Base-by-base conservation (phyloP, 2,329 filamentous ascomycete species). In the Ciborinia camelliae region DNA sequence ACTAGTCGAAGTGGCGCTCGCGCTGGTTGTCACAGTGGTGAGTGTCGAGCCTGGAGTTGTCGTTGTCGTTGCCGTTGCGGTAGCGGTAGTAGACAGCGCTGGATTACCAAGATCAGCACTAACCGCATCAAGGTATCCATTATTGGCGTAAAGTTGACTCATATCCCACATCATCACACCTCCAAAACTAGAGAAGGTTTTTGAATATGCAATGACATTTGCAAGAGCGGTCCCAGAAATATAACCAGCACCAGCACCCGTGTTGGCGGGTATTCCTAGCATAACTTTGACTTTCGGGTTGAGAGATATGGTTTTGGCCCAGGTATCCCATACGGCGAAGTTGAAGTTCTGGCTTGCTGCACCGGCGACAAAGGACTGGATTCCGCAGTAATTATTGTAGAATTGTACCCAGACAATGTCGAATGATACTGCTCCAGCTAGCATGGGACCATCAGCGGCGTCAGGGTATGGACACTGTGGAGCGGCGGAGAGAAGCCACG, bases 131-230 rank as follows among this genome's bases (percentile, higher is more conserved):
- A 88, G 76, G 73, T 86, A 87, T 1, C 84, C 85, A 2, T 69
- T 41, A 74, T 89, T 88, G n/a, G 76, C 75, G 68, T 81, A 86
- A 2, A 83, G 79, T 77, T 88, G 85, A 37, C 79, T 83, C 76
- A 83, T 83, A 74, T 90, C 87, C 87, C 86, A 90, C 77, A 89
- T 80, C 87, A 90, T 89, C 35, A 87, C 81, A 37, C 87, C 87
- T 9, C 86, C 87, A 70, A 90, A 89, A 74, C 81, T 87, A 4
- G 77, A 74, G 71, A 82, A 89, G 48, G 76, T 73, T 75, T 82
- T 81, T 52, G 77, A 79, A 71, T 84, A 88, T 41, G 78, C 64
- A 67, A 90, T 80, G 39, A 86, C 79, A 6, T 77, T 72, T 26
- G 73, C 75, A 47, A 90, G 77, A 28, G 79, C 74, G n/a, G 70